These are phyloP conservation scores for Pythium volutum DNA, from an alignment of 352 stramenopile genomes.

Conservation along the genomic window DNA sequence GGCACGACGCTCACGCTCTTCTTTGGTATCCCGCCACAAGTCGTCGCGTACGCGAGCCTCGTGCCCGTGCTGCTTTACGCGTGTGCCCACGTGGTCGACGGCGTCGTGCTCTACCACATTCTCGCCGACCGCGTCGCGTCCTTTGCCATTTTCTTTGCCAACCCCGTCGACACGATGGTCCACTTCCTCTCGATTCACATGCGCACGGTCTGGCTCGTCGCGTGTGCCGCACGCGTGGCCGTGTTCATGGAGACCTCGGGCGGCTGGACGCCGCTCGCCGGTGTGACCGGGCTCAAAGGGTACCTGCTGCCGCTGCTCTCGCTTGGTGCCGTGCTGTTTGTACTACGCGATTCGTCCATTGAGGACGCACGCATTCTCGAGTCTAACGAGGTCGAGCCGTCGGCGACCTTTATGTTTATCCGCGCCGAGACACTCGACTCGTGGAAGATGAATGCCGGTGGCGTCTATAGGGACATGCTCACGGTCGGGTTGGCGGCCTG, in stretches of 20 bases:
- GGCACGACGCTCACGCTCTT: constrained; percentile 23
- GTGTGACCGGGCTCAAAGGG: constrained; percentile 22
- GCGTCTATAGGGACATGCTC: constrained; percentile 28
- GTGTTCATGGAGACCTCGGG: constrained; percentile 31
- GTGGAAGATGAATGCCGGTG: constrained; percentile 32
- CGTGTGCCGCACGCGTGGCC: constrained; percentile 17
- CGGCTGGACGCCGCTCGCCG: constrained; percentile 23
- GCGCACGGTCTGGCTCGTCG: constrained; percentile 27
- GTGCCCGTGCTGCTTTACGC: constrained; percentile 25
- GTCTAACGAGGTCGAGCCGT: constrained; percentile 29
- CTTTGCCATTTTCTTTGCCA: constrained; percentile 13
- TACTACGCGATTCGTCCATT: constrained; percentile 16
- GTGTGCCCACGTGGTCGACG: constrained; percentile 25
- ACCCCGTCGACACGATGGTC: constrained; percentile 17
- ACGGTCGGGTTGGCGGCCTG: constrained; percentile 18
- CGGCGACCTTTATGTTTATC: constrained; percentile 32
- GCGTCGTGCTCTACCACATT: constrained; percentile 26
- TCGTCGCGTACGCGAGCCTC: constrained; percentile 28
- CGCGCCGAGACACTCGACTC: constrained; percentile 29
- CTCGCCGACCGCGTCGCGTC: constrained; percentile 16
- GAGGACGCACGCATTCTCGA: constrained; percentile 28
- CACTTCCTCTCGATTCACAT: constrained; percentile 23
- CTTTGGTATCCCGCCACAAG: constrained; percentile 24
- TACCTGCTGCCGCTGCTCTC: constrained; percentile 25
- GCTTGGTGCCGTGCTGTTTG: constrained; percentile 19